These are phyloP conservation scores for Prunus salicina DNA, from an alignment of 306 rosid genomes.

Conservation along the genomic window DNA sequence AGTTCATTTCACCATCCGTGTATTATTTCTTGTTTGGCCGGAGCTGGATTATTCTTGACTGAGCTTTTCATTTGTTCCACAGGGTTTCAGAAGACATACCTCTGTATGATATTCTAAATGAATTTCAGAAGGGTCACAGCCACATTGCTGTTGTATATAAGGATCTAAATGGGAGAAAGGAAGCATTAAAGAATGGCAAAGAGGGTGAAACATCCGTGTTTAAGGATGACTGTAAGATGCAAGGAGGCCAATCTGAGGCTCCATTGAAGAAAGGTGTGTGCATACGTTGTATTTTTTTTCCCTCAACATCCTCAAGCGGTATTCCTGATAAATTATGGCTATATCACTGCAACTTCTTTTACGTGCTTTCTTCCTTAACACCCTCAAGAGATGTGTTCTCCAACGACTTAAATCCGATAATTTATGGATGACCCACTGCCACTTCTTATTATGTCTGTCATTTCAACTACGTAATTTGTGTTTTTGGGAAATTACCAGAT, in stretches of 20 bases:
- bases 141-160: slow-evolving; percentile 94
- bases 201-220: slow-evolving; percentile 42
- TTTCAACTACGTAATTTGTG: slow-evolving; percentile 19
- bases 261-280: slow-evolving; percentile 49
- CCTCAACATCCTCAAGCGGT: too few relatives aligned
- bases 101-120: slow-evolving; percentile 87
- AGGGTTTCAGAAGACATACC: slow-evolving; percentile 98
- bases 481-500: slow-evolving; percentile 27
- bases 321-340: not conserved
- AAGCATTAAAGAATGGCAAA: slow-evolving; percentile 36
- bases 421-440: not conserved
- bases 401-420: not conserved
- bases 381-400: not conserved
- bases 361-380: too few relatives aligned
- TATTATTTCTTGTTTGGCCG: slow-evolving; percentile 2
- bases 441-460: not conserved
- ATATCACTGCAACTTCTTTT: not conserved
- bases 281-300: slow-evolving; percentile 3
- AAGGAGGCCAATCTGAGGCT: slow-evolving; percentile 32
- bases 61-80: slow-evolving; percentile 27
- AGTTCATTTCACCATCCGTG: not conserved
- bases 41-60: slow-evolving; percentile 16
- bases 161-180: slow-evolving; percentile 59
- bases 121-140: slow-evolving; percentile 98
- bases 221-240: slow-evolving; percentile 47